These are phyloP conservation scores for Exutisphaerella laricina DNA, from an alignment of 2,329 filamentous ascomycete species.

Conservation along the genomic window DNA sequence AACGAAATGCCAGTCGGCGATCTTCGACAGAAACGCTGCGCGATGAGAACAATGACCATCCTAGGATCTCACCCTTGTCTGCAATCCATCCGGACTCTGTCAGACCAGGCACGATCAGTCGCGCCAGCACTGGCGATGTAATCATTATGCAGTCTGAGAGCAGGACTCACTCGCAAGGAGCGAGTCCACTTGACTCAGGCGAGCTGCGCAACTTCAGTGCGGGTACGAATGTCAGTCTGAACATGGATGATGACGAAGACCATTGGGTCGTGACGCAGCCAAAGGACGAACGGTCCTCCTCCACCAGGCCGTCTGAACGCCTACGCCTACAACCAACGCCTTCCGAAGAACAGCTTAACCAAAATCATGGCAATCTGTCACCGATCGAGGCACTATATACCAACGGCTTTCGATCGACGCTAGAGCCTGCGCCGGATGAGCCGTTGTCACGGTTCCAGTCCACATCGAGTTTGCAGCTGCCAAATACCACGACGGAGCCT, in stretches of 20 bases:
- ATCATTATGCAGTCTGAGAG: slow-evolving; percentile 19
- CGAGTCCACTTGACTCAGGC: slow-evolving; percentile 11
- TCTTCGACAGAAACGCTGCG: slow-evolving; percentile 20
- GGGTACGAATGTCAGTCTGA: slow-evolving; percentile 20
- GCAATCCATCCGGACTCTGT: slow-evolving; percentile 13
- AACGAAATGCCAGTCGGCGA: slow-evolving; percentile 40
- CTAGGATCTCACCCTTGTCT: slow-evolving; percentile 25
- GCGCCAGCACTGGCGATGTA: slow-evolving; percentile 29
- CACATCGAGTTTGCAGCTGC: slow-evolving; percentile 21
- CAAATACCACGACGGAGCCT: slow-evolving; percentile 44
- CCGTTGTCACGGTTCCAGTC: slow-evolving; percentile 16
- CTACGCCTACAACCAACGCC: slow-evolving; percentile 31
- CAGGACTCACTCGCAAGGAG: slow-evolving; percentile 5
- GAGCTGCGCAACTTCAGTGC: slow-evolving; percentile 26
- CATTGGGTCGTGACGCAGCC: slow-evolving; percentile 22
- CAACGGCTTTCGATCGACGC: slow-evolving; percentile 5
- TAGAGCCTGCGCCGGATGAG: background rate
- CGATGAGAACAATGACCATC: slow-evolving; percentile 16
- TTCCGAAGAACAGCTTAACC: slow-evolving; percentile 26
- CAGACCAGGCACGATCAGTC: slow-evolving; percentile 17
- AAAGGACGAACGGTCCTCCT: slow-evolving; percentile 16
- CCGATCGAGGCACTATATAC: slow-evolving; percentile 7
- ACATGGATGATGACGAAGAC: slow-evolving; percentile 24
- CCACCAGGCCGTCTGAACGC: slow-evolving; percentile 19
- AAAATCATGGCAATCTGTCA: slow-evolving; percentile 8